phyloP scores from a whole-genome alignment of 441 rosid genomes.

The Gossypium schwendimanii region DNA sequence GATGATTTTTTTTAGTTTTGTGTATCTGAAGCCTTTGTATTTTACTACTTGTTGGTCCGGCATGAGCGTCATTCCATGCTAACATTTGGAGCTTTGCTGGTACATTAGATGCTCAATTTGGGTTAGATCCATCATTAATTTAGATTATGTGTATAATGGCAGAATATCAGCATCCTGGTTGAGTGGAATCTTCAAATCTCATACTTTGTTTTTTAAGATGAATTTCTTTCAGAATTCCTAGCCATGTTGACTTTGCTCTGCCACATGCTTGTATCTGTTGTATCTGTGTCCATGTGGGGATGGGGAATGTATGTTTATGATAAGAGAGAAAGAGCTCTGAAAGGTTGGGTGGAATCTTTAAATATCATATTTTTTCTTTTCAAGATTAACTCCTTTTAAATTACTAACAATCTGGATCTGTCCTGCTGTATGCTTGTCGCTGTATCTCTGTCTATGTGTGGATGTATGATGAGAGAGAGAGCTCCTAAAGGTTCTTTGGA shows the following conservation, averaged over 20 bases:
- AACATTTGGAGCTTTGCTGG: neutral
- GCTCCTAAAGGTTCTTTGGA: neutral
- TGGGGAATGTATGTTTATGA: neutral
- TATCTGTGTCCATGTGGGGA: neutral
- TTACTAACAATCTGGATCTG: neutral
- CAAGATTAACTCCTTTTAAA: neutral
- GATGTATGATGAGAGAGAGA: neutral
- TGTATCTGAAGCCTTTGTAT: slow-evolving; percentile 7
- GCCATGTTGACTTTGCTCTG: neutral
- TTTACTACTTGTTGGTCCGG: neutral
- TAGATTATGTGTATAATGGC: slow-evolving; percentile 1
- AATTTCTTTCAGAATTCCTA: neutral
- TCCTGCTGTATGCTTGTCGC: neutral
- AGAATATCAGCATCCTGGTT: neutral
- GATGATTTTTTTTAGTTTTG: slow-evolving; percentile 3
- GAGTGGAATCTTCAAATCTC: neutral
- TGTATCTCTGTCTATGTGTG: no score
- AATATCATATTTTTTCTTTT: neutral
- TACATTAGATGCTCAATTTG: neutral
- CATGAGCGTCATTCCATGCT: slow-evolving; percentile 3
- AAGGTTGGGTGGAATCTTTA: neutral
- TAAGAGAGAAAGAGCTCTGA: neutral
- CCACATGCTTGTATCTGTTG: neutral
- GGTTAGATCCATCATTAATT: neutral
- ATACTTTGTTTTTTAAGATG: neutral